phyloP scores from a whole-genome alignment of 2,329 filamentous ascomycete species.

The Colletotrichum noveboracense region DNA sequence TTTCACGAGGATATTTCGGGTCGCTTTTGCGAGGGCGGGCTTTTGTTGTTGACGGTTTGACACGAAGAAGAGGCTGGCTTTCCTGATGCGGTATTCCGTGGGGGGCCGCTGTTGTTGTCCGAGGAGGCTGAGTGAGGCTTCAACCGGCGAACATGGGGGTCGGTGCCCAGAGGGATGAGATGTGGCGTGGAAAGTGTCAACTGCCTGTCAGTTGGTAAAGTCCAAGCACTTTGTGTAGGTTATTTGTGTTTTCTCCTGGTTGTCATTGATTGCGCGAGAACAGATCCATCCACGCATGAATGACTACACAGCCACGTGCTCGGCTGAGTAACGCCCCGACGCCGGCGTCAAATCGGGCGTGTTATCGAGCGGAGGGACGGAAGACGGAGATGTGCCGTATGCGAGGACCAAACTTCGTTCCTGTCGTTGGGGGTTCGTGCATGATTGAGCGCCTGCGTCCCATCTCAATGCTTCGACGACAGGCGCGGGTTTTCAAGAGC shows the following conservation, averaged over 20 bases:
- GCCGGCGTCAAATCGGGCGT: background rate
- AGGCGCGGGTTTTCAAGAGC: background rate
- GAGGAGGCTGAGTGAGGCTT: background rate
- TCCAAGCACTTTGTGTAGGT: background rate
- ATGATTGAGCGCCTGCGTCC: background rate
- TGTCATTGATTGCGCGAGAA: background rate
- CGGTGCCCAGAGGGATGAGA: background rate
- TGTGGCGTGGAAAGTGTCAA: background rate
- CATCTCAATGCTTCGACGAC: background rate
- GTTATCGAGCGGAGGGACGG: background rate
- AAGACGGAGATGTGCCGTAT: background rate
- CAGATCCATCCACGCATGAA: background rate
- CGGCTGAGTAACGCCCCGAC: background rate
- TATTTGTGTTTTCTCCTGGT: background rate
- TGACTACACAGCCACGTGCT: background rate
- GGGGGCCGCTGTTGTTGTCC: background rate
- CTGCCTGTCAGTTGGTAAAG: background rate
- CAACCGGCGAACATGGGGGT: background rate
- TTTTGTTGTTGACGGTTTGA: background rate
- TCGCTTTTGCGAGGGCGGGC: background rate
- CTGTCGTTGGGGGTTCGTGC: background rate
- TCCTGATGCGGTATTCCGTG: background rate
- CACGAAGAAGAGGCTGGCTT: background rate
- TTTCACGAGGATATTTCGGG: background rate
- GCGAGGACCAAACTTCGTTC: background rate